Conservation (phyloP, 164 flowering plant species). For the Chimonanthus praecox region DNA sequence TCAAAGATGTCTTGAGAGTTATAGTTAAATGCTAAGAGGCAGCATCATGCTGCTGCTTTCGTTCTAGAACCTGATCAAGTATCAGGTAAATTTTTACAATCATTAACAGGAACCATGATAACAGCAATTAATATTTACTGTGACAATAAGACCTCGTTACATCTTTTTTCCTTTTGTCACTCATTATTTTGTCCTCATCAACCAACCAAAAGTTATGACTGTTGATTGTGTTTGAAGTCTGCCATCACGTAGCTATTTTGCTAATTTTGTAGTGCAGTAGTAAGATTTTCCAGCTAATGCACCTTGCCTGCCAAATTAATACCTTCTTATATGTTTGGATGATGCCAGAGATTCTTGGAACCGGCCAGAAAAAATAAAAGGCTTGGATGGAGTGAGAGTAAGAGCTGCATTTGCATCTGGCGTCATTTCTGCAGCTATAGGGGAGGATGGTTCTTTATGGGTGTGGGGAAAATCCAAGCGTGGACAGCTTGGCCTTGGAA, state of each 20-base stretch:
- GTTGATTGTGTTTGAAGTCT: background rate
- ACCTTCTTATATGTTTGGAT: constrained; percentile 5
- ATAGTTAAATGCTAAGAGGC: no score
- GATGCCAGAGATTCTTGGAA: constrained; percentile 55
- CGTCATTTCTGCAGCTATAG: constrained; percentile 69
- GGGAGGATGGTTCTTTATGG: constrained; percentile 90
- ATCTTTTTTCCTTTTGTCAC: background rate
- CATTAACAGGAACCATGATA: background rate
- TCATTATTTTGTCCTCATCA: background rate
- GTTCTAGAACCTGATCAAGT: no score
- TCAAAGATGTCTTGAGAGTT: no score
- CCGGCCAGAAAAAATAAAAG: constrained; percentile 60
- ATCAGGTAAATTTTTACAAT: no score
- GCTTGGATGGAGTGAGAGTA: constrained; percentile 50
- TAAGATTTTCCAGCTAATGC: background rate
- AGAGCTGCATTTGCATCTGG: constrained; percentile 82
- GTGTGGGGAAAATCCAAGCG: constrained; percentile 95
- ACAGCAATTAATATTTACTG: background rate
- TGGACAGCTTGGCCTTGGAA: constrained; percentile 94
- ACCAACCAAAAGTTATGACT: background rate
- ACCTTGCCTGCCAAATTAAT: background rate
- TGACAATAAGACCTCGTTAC: no score
- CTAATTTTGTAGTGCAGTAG: background rate
- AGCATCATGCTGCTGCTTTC: no score
- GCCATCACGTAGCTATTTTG: background rate